phyloP scores from a whole-genome alignment of 108 stramenopile genomes.

The Fragilariopsis cylindrus region DNA sequence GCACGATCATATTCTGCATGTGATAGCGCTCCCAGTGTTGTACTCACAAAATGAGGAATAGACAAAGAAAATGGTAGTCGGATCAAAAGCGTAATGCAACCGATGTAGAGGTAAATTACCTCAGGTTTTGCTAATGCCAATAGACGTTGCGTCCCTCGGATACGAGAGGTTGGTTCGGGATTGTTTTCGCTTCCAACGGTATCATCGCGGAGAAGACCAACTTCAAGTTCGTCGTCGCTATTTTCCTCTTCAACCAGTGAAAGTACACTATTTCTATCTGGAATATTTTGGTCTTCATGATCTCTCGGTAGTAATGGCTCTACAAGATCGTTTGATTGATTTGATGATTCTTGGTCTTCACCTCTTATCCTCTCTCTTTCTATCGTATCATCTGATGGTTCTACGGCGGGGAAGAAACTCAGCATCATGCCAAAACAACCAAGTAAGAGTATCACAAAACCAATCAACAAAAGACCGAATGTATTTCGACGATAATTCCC shows the following conservation, averaged over 20 bases:
- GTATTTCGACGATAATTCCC: constrained; percentile 5
- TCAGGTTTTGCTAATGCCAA: constrained; percentile 76
- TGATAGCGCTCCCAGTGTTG: constrained; percentile 69
- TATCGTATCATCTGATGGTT: not conserved
- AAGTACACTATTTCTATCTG: not conserved
- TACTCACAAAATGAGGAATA: constrained; percentile 87
- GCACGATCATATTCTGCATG: constrained; percentile 66
- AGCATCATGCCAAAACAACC: constrained; percentile 60
- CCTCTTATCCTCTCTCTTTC: constrained; percentile 5
- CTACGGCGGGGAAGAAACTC: constrained; percentile 59
- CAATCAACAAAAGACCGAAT: constrained; percentile 46
- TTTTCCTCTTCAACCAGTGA: not conserved
- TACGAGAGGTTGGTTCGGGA: constrained; percentile 44
- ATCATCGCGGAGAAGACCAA: not conserved
- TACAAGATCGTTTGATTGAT: not conserved
- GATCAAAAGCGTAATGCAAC: constrained; percentile 79
- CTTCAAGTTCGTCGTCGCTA: not conserved
- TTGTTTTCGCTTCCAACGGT: not conserved
- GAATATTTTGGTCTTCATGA: constrained; percentile 8
- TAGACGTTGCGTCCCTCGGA: constrained; percentile 73
- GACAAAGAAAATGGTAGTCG: constrained; percentile 84
- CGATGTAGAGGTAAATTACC: constrained; percentile 74
- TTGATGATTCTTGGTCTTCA: constrained; percentile 8
- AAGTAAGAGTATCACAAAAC: constrained; percentile 43
- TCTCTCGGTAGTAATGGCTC: constrained; percentile 21